These are phyloP conservation scores for Penicillium crystallinum DNA, from an alignment of 495 filamentous ascomycete species.

Conservation along the genomic window DNA sequence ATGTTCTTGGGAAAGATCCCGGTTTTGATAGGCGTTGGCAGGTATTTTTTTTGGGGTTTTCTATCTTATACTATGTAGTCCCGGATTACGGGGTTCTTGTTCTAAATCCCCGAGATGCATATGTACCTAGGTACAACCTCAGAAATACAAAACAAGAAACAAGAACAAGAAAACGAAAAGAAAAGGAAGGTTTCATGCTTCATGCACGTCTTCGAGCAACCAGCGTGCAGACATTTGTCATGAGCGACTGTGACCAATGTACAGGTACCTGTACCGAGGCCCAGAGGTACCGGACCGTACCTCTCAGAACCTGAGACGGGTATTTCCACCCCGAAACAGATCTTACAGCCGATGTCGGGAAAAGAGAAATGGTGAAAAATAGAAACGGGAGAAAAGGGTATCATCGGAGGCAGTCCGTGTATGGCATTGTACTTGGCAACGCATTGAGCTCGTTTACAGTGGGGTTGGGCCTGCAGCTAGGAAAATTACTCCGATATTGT, in stretches of 20 bases:
- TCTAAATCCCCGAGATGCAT: no score
- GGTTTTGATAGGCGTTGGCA: no score
- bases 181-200: not conserved
- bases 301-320: no score
- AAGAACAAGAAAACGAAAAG: not conserved
- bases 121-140: no score
- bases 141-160: no score
- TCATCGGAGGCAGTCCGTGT: not conserved
- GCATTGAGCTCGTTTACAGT: conserved; percentile 7
- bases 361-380: no score
- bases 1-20: not conserved
- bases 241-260: no score
- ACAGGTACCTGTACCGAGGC: no score
- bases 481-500: not conserved
- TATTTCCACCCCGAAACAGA: not conserved
- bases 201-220: not conserved
- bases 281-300: no score
- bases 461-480: conserved; percentile 4
- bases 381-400: not conserved
- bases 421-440: not conserved
- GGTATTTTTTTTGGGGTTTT: no score
- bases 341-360: conserved; percentile 19
- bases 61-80: no score
- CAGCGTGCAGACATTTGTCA: not conserved
- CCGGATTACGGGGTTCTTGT: no score